Evolutionary conservation across 805 yeast species (phyloP).

Genomic region (Hyphopichia homilentoma): DNA sequence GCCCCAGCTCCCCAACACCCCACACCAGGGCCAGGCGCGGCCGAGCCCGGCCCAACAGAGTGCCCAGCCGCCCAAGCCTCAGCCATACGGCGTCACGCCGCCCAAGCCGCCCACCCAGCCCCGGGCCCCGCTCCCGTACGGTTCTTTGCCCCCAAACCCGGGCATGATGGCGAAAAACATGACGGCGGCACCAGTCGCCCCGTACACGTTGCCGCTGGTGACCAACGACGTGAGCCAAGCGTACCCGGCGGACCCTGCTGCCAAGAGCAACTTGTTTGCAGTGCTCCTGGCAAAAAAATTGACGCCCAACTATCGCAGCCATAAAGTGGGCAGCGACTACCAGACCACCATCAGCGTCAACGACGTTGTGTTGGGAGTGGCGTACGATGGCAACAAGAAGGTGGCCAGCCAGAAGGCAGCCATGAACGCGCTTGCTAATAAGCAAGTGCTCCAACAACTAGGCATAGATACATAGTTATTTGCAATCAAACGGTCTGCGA

Average conservation of each 20-base stretch:
- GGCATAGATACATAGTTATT: conserved; percentile 7
- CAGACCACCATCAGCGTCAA: conserved; percentile 26
- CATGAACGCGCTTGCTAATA: conserved; percentile 21
- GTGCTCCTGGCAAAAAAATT: conserved; percentile 17
- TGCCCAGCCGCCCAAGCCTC: not conserved
- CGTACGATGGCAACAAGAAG: conserved; percentile 31
- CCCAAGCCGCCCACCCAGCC: not conserved
- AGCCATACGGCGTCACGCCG: not conserved
- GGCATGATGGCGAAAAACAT: not conserved
- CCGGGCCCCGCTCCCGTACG: conserved; percentile 1
- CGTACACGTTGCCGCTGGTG: not conserved
- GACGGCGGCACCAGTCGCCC: too few species aligned
- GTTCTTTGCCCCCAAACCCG: conserved; percentile 2
- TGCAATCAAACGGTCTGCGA: too few species aligned
- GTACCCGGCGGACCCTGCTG: conserved; percentile 13
- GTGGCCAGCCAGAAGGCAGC: conserved; percentile 39
- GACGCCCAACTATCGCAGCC: conserved; percentile 28
- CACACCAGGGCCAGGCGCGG: too few species aligned
- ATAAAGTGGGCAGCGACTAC: conserved; percentile 14
- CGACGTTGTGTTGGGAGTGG: conserved; percentile 27
- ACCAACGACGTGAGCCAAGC: conserved; percentile 1
- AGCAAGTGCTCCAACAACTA: conserved; percentile 6
- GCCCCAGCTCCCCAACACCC: not conserved
- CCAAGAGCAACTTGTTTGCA: conserved; percentile 29
- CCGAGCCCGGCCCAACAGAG: not conserved